Percentiles rank a stretch among this genome's conserved stretches.
These are phyloP conservation scores for Moesziomyces sp. DNA, from an alignment of 1,284 basidiomycete genomes.

Conservation along the genomic window DNA sequence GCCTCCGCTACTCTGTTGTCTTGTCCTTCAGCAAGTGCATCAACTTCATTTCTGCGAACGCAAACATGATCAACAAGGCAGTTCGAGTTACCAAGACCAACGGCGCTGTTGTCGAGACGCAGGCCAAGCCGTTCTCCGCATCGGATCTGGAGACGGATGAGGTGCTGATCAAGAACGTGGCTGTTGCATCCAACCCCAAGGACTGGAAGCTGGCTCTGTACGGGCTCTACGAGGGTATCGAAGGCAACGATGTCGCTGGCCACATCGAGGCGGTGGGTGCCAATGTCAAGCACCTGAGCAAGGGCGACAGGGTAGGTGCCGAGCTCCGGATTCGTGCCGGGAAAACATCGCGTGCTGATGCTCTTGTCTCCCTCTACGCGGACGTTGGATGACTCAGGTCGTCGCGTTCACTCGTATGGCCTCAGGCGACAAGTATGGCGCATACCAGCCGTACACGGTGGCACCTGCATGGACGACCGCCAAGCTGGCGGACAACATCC, in stretches of 20 bases:
- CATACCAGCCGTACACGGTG: conserved; percentile 59
- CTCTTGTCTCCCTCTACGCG: not conserved
- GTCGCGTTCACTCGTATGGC: conserved; percentile 62
- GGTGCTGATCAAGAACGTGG: conserved; percentile 67
- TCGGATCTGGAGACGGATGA: conserved; percentile 46
- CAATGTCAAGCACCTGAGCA: conserved; percentile 54
- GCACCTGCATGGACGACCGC: conserved; percentile 57
- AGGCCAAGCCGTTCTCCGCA: conserved; percentile 10
- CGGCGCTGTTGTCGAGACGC: conserved; percentile 30
- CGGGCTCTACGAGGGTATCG: conserved; percentile 35
- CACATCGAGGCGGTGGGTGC: conserved; percentile 30
- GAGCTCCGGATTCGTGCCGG: too few relatives aligned
- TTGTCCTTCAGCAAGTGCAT: too few relatives aligned
- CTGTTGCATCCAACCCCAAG: conserved; percentile 66
- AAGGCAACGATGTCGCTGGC: conserved; percentile 66
- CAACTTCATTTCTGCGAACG: too few relatives aligned
- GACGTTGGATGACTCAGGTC: not conserved
- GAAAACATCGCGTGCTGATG: not conserved
- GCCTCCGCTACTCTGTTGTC: too few relatives aligned
- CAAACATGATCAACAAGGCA: conserved; percentile 28
- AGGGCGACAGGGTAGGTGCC: conserved; percentile 56
- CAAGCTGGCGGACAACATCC: conserved; percentile 40
- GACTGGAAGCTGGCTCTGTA: conserved; percentile 63
- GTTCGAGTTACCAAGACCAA: conserved; percentile 34
- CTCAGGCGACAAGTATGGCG: conserved; percentile 57